Percentiles rank a stretch among this genome's conserved stretches.
These are phyloP conservation scores for Chaetoscypha palmicola DNA, from an alignment of 2,329 filamentous ascomycete genomes.

Conservation along the genomic window DNA sequence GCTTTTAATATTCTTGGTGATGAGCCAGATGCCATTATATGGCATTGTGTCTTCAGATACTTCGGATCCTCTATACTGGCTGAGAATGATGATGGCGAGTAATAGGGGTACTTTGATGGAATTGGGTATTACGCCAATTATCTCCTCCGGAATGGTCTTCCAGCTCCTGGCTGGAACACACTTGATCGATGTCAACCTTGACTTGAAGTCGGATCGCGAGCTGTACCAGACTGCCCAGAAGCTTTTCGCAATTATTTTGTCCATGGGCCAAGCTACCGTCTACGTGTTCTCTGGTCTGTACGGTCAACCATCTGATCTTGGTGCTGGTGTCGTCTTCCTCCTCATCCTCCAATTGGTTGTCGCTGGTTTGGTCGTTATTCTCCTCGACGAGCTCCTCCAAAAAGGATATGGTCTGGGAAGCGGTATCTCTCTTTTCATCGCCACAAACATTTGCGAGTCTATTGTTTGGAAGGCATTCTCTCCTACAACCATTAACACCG, in stretches of 20 bases:
- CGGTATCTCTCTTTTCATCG: slow-evolving; percentile 98
- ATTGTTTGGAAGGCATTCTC: slow-evolving; percentile 99
- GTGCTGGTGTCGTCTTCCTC: slow-evolving; percentile 95
- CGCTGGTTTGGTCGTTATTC: slow-evolving; percentile 96
- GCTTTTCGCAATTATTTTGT: slow-evolving; percentile 94
- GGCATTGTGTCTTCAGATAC: slow-evolving; percentile 98
- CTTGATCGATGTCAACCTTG: slow-evolving; percentile 99
- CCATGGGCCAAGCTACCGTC: slow-evolving; percentile 94
- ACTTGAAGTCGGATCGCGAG: slow-evolving; percentile 99
- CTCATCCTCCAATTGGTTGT: slow-evolving; percentile 96
- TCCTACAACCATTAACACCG: slow-evolving; percentile 98
- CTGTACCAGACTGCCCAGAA: slow-evolving; percentile 99
- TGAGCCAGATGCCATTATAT: slow-evolving; percentile 99
- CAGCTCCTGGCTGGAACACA: slow-evolving; percentile 99
- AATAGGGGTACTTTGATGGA: slow-evolving; percentile 97
- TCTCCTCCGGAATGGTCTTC: slow-evolving; percentile 99
- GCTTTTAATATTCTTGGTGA: slow-evolving; percentile 97
- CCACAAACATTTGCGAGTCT: slow-evolving; percentile 99
- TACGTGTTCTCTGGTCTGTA: slow-evolving; percentile 98
- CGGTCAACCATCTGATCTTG: slow-evolving; percentile 91
- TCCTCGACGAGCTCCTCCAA: slow-evolving; percentile 97
- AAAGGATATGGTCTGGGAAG: slow-evolving; percentile 98
- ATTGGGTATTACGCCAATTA: slow-evolving; percentile 95
- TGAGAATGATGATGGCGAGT: slow-evolving; percentile 99
- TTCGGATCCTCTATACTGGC: slow-evolving; percentile 98